Conservation (phyloP, 225 moss, liverwort and hornwort species). For the Thuidium tamariscinum region DNA sequence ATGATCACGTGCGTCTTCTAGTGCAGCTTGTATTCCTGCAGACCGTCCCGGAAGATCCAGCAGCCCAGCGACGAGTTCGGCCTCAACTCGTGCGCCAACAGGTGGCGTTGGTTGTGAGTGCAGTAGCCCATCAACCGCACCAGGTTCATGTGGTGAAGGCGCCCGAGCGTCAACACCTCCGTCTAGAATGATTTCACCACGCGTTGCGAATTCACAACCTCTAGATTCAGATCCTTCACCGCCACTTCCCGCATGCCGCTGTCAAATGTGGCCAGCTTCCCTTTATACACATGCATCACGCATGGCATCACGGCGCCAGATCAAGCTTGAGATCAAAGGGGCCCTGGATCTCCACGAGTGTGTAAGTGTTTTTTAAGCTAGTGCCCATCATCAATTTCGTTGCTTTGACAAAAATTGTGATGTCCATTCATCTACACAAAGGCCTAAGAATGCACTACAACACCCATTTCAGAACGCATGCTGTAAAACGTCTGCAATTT, state of each 20-base stretch:
- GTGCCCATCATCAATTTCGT: neutral
- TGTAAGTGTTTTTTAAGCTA: neutral
- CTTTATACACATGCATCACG: conserved; percentile 2
- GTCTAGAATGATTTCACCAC: conserved; percentile 10
- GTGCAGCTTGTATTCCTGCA: neutral
- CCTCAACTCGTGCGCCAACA: conserved; percentile 28
- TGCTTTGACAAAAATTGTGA: neutral
- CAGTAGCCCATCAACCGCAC: conserved; percentile 18
- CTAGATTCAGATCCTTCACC: conserved; percentile 16
- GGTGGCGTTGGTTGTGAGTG: neutral
- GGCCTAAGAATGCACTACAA: neutral
- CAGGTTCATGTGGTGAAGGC: conserved; percentile 19
- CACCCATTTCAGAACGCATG: neutral
- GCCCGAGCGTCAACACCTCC: conserved; percentile 15
- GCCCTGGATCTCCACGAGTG: neutral
- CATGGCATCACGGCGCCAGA: neutral
- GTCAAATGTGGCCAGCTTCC: neutral
- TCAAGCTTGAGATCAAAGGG: neutral
- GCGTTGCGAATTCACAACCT: neutral
- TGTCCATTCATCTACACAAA: too few relatives aligned
- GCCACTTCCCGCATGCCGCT: conserved; percentile 1
- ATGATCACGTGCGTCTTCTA: neutral
- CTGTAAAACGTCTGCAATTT: neutral
- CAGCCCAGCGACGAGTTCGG: conserved; percentile 14
- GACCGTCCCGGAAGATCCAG: conserved; percentile 12